phyloP scores from a whole-genome alignment of 441 rosid species.

The Adansonia grandidieri region DNA sequence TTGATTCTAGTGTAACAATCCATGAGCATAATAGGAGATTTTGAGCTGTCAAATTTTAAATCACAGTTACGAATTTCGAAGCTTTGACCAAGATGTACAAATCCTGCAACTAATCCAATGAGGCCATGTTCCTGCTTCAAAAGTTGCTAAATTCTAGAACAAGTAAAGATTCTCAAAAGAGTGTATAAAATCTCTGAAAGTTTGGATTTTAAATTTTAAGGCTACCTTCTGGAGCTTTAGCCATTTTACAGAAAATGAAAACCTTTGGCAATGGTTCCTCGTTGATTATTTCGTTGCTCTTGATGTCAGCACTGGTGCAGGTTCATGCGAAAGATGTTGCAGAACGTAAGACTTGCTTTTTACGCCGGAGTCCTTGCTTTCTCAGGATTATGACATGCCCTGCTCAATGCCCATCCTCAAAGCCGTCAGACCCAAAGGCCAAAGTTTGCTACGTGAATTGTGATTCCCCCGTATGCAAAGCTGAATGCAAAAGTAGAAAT shows the following conservation, averaged over 20 bases:
- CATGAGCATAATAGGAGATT: neutral
- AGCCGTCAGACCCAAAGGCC: slow-evolving; percentile 40
- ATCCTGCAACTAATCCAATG: slow-evolving; percentile 15
- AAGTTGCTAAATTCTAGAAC: slow-evolving; percentile 3
- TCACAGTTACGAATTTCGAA: slow-evolving; percentile 6
- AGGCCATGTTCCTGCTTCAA: slow-evolving; percentile 26
- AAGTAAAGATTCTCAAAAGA: slow-evolving; percentile 17
- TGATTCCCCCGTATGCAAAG: slow-evolving; percentile 56
- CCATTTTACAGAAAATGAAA: slow-evolving; percentile 28
- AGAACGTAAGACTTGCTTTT: slow-evolving; percentile 32
- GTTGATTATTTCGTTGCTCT: slow-evolving; percentile 25
- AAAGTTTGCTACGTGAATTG: slow-evolving; percentile 69
- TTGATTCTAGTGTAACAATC: neutral
- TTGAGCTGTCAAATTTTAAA: neutral
- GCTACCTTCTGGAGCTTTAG: neutral
- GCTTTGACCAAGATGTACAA: slow-evolving; percentile 31
- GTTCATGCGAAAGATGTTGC: slow-evolving; percentile 31
- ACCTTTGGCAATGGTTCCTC: slow-evolving; percentile 3
- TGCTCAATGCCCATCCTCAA: slow-evolving; percentile 51
- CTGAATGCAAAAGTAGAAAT: slow-evolving; percentile 57
- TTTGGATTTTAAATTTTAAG: slow-evolving; percentile 1
- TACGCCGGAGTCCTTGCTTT: slow-evolving; percentile 46
- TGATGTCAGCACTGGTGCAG: slow-evolving; percentile 29
- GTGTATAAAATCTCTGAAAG: neutral
- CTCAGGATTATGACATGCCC: slow-evolving; percentile 48